Base-by-base conservation (phyloP, 768 basidiomycete species). In the Podaxis sp. region DNA sequence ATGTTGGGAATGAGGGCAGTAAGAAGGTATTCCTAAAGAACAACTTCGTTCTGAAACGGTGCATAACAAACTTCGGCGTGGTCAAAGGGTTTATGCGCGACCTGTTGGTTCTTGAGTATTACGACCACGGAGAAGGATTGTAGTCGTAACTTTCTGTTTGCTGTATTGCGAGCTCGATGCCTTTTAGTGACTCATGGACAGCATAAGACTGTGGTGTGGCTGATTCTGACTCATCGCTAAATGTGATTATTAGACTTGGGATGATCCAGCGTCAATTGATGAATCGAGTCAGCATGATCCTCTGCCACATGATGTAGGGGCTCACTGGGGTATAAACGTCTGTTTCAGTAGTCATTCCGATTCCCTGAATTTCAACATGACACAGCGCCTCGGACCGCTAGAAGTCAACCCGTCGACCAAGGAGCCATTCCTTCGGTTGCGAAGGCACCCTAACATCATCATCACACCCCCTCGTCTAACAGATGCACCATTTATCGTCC, bases 11-110 rank as follows among this genome's bases (percentile, higher is more conserved):
- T 72, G 69, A 71, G 3, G 88, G 78, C 0, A 91, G 90, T 65
- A 74, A 79, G 5, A 77, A 83, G 53, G 88, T 90, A 17, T 89
- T 91, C 66, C 77, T 84, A 69, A 90, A 89, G 79, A 85, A 82
- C 63, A 86, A 86, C 3, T 90, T 89, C 63, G 72, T 70, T 37
- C 69, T 76, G 66, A 69, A 68, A 61, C 67, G 77, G 58, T 76
- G 76, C 17, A 49, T 83, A 26, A 71, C 80, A 57, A 74, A 82
- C 17, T 76, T 71, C 13, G 68, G 76, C 33, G 64, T 71, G 7
- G 72, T 78, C 2, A 72, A 76, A 60, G 80, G 81, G n/a, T 72
- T 73, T 56, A 73, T 28, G 52, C 75, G 73, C 57, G 73, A 70
- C 53, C 15, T 81, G 17, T 71, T 77, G 59, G 69, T 77, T 12